phyloP scores from a whole-genome alignment of 257 asterid species.

The Apocynum venetum region DNA sequence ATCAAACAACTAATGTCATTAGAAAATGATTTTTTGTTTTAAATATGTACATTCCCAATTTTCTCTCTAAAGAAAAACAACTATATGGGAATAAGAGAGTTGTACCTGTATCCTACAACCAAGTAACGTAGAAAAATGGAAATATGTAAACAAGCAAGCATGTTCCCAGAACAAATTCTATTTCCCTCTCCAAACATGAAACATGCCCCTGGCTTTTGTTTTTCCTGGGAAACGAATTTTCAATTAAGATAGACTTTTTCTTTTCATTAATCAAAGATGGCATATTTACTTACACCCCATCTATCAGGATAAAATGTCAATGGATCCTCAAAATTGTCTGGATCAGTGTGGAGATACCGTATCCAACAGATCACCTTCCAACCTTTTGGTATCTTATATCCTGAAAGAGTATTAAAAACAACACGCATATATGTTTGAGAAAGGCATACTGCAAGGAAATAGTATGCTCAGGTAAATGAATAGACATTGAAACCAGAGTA shows the following conservation, averaged over 20 bases:
- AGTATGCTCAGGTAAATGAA: background rate
- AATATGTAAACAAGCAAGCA: constrained; percentile 53
- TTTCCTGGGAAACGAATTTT: constrained; percentile 21
- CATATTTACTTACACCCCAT: constrained; percentile 41
- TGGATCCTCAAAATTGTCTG: constrained; percentile 51
- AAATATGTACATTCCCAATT: background rate
- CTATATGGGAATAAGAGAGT: background rate
- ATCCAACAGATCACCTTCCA: constrained; percentile 57
- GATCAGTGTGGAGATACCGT: constrained; percentile 47
- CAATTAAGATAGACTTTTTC: background rate
- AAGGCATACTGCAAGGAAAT: background rate
- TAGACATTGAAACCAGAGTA: background rate
- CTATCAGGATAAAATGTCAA: constrained; percentile 52
- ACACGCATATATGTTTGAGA: background rate
- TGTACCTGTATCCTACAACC: constrained; percentile 48
- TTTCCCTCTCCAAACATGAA: constrained; percentile 52
- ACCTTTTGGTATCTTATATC: constrained; percentile 51
- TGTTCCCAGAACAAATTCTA: constrained; percentile 51
- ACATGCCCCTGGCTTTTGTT: constrained; percentile 34
- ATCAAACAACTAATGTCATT: background rate
- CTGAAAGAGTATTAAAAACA: constrained; percentile 18
- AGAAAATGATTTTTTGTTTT: background rate
- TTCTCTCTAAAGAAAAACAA: background rate
- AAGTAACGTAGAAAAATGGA: constrained; percentile 42
- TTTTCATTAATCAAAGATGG: background rate